Conservation (phyloP, 345 rosid species). For the Sapria himalayana region DNA sequence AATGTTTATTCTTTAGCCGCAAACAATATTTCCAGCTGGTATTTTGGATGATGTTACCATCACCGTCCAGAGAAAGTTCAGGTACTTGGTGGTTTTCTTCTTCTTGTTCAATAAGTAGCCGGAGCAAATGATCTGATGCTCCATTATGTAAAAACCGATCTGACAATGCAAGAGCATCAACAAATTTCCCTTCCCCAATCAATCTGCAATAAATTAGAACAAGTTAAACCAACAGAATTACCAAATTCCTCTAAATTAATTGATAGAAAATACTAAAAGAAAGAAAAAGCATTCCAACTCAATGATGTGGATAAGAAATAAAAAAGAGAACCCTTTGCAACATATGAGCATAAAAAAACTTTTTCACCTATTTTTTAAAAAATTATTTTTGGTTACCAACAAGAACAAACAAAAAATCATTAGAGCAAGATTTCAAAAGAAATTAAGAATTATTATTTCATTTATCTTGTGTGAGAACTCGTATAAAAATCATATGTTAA, state of each 20-base stretch:
- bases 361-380: too few relatives aligned
- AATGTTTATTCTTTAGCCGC: constrained; percentile 78
- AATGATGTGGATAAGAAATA: too few relatives aligned
- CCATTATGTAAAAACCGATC: constrained; percentile 88
- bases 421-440: too few relatives aligned
- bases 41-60: constrained; percentile 46
- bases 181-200: constrained; percentile 66
- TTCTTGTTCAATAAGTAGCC: constrained; percentile 51
- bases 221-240: constrained; percentile 5
- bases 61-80: constrained; percentile 36
- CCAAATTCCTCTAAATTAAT: too few relatives aligned
- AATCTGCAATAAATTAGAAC: constrained; percentile 23
- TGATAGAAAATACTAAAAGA: too few relatives aligned
- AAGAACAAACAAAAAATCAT: neutral
- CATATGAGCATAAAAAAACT: too few relatives aligned
- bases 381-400: constrained; percentile 6
- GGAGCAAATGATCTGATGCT: constrained; percentile 73
- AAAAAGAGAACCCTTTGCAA: too few relatives aligned
- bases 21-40: constrained; percentile 92
- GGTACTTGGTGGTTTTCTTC: constrained; percentile 35
- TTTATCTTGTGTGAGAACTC: too few relatives aligned
- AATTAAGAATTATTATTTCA: too few relatives aligned
- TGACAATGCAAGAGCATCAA: constrained; percentile 94
- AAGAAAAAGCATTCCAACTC: too few relatives aligned
- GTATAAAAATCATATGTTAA: too few relatives aligned